Conservation (phyloP, 179 eudicot genomes). For the Gypsophila paniculata region DNA sequence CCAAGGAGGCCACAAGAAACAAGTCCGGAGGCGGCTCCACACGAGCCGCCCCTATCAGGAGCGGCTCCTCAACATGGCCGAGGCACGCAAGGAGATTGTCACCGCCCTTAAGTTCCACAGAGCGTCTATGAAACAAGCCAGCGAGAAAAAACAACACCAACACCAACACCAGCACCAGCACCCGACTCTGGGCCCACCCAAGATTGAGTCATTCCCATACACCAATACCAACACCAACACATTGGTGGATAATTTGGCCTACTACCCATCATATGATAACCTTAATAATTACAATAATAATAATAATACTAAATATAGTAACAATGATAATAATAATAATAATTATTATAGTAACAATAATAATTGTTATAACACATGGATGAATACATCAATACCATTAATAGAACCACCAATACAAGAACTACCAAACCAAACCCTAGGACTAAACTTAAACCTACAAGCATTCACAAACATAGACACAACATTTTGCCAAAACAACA, state of each 20-base stretch:
- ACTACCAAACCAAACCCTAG: slow-evolving; percentile 45
- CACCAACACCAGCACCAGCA: slow-evolving; percentile 24
- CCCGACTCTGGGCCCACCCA: background rate
- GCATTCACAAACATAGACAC: slow-evolving; percentile 37
- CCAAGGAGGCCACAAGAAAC: slow-evolving; percentile 42
- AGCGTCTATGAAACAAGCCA: slow-evolving; percentile 79
- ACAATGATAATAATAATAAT: background rate
- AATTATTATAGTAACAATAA: background rate
- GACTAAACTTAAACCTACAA: slow-evolving; percentile 41
- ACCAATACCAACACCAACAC: background rate
- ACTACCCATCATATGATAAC: slow-evolving; percentile 8
- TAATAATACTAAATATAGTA: too few species aligned
- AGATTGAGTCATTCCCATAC: slow-evolving; percentile 15
- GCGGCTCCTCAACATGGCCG: slow-evolving; percentile 86
- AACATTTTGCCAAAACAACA: slow-evolving; percentile 16
- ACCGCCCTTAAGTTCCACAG: slow-evolving; percentile 87
- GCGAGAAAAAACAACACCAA: slow-evolving; percentile 22
- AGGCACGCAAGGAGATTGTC: slow-evolving; percentile 70
- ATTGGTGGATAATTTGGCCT: slow-evolving; percentile 2
- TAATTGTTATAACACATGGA: background rate
- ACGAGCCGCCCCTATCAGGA: slow-evolving; percentile 90
- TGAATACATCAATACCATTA: slow-evolving; percentile 1
- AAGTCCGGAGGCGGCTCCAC: slow-evolving; percentile 77
- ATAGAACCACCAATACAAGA: slow-evolving; percentile 21
- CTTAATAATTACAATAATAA: background rate